These are phyloP conservation scores for Ophiostoma piceae DNA, from an alignment of 2,329 filamentous ascomycete genomes.

Conservation along the genomic window DNA sequence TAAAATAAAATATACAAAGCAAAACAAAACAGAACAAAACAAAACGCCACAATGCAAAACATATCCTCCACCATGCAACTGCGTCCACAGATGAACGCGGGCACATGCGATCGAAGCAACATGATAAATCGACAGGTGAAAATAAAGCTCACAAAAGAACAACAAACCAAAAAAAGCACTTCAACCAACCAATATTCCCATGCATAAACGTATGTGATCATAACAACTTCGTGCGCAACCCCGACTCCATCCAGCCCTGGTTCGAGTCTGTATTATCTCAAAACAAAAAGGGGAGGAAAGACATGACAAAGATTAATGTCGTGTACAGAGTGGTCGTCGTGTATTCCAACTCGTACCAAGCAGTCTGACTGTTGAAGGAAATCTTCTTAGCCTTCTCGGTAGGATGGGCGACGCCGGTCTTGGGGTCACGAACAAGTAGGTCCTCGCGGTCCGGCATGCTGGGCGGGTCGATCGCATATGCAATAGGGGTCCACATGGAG, in stretches of 20 bases:
- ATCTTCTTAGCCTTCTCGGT: slow-evolving; percentile 40
- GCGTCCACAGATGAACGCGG: neutral
- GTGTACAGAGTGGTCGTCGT: slow-evolving; percentile 48
- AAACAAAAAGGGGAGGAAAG: slow-evolving; percentile 23
- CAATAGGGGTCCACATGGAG: slow-evolving; percentile 54
- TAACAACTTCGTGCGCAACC: neutral
- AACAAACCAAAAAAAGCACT: neutral
- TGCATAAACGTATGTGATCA: neutral
- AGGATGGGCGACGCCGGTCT: slow-evolving; percentile 51
- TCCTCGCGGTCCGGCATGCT: slow-evolving; percentile 37
- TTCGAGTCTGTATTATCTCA: neutral
- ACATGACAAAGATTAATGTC: slow-evolving; percentile 43
- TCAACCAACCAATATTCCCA: neutral
- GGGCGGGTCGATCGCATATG: slow-evolving; percentile 59
- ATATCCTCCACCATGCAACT: neutral
- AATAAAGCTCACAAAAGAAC: neutral
- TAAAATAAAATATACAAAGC: neutral
- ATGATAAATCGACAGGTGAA: neutral
- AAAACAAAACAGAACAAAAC: neutral
- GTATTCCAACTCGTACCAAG: slow-evolving; percentile 51
- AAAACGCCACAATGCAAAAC: slow-evolving; percentile 16
- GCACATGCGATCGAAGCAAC: neutral
- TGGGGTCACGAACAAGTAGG: slow-evolving; percentile 50
- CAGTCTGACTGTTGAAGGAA: slow-evolving; percentile 40
- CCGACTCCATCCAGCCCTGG: neutral